A percentile compares a stretch with the other conserved stretches of the same genome.
Evolutionary conservation across 805 yeast species (phyloP).

Genomic region (Hagleromyces aurorensis): DNA sequence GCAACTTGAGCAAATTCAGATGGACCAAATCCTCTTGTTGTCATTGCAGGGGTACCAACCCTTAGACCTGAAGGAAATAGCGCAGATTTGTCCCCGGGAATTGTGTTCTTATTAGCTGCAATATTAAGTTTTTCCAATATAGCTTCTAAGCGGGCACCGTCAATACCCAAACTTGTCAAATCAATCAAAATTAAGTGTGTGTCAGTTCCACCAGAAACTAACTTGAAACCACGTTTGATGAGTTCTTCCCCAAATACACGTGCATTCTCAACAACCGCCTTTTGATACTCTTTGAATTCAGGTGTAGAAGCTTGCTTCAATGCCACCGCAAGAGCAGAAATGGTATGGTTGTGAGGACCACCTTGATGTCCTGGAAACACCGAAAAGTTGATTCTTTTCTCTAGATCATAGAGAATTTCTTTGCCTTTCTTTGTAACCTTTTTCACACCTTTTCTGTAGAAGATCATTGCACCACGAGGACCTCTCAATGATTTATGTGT

Average conservation of each 20-base stretch:
- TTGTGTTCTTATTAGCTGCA: conserved; percentile 93
- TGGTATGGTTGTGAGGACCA: conserved; percentile 98
- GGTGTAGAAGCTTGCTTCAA: conserved; percentile 86
- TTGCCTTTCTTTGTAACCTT: conserved; percentile 76
- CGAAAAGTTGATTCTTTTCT: conserved; percentile 86
- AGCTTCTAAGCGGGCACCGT: conserved; percentile 93
- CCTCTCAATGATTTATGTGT: conserved; percentile 98
- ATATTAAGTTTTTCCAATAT: conserved; percentile 84
- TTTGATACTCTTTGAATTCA: conserved; percentile 81
- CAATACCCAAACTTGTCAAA: conserved; percentile 66
- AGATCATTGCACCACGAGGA: conserved; percentile 98
- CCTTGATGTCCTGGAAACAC: conserved; percentile 99
- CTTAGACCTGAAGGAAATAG: conserved; percentile 93
- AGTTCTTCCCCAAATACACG: conserved; percentile 66
- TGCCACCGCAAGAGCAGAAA: conserved; percentile 92
- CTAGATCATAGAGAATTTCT: conserved; percentile 79
- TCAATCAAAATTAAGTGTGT: conserved; percentile 85
- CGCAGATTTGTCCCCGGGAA: conserved; percentile 95
- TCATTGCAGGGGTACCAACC: conserved; percentile 98
- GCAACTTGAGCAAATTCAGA: conserved; percentile 78
- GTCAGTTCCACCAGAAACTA: conserved; percentile 92
- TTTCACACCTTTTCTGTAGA: conserved; percentile 91
- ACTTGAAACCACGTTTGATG: conserved; percentile 51
- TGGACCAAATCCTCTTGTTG: conserved; percentile 83
- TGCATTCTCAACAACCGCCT: conserved; percentile 75